A percentile compares a stretch with the other conserved stretches of the same genome.
Evolutionary conservation across 495 filamentous ascomycete species (phyloP).

Genomic region (Talaromyces stipitatus): DNA sequence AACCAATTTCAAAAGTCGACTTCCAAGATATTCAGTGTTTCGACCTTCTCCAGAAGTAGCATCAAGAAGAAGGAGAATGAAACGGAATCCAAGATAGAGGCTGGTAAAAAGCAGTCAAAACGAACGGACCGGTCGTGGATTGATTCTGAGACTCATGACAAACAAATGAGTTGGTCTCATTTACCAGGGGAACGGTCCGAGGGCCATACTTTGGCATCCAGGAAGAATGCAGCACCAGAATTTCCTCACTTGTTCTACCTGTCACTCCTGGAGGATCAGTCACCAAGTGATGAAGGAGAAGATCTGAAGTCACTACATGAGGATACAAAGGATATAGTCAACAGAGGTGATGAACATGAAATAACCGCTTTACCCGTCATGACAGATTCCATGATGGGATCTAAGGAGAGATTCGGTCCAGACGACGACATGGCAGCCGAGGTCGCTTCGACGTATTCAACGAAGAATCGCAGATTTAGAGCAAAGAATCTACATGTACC

Average conservation of each 20-base stretch:
- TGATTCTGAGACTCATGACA: background rate
- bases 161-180: conserved; percentile 1
- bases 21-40: conserved; percentile 1
- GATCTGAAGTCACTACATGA: conserved; percentile 12
- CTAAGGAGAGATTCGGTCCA: background rate
- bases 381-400: background rate
- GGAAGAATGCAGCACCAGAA: background rate
- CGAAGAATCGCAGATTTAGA: background rate
- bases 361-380: conserved; percentile 34
- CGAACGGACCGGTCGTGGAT: background rate
- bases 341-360: conserved; percentile 18
- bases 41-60: background rate
- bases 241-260: conserved; percentile 4
- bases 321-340: conserved; percentile 4
- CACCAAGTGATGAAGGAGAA: conserved; percentile 4
- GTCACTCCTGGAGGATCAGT: background rate
- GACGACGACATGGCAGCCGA: conserved; percentile 2
- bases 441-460: conserved; percentile 3
- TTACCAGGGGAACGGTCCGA: background rate
- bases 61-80: background rate
- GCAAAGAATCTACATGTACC: background rate
- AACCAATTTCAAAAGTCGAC: background rate
- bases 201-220: background rate
- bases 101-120: background rate
- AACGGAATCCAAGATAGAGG: background rate